A percentile compares a stretch with the other conserved stretches of the same genome.
Conservation (phyloP, 2,329 filamentous ascomycete genomes). For the Fusarium sororula region DNA sequence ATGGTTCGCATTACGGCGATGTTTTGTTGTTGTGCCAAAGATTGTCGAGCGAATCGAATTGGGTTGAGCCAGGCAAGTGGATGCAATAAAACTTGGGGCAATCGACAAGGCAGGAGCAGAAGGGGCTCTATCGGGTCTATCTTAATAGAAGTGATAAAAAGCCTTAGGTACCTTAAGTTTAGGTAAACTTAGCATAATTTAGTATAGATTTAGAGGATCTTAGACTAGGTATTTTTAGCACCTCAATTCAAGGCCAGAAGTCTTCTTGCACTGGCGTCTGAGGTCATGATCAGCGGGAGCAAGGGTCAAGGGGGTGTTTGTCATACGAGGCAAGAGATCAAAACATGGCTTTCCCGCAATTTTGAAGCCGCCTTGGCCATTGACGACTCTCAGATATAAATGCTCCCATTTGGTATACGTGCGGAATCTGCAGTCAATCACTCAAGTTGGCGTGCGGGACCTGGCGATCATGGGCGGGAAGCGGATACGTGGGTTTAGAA, state of each 20-base stretch:
- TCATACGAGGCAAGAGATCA: neutral
- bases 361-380: neutral
- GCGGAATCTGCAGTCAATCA: neutral
- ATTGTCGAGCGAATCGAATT: neutral
- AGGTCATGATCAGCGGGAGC: neutral
- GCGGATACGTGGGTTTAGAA: slow-evolving; percentile 1
- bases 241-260: no score
- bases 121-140: no score
- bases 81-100: no score
- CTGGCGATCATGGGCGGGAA: neutral
- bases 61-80: neutral
- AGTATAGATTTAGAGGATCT: no score
- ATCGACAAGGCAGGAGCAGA: no score
- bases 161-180: no score
- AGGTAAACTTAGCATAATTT: no score
- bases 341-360: accelerated
- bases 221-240: no score
- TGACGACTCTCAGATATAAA: neutral
- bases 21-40: neutral
- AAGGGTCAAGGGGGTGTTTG: neutral
- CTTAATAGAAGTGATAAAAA: no score
- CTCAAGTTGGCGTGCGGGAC: neutral
- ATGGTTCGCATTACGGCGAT: neutral
- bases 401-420: no score
- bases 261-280: no score